Evolutionary conservation across 1,139 yeast genomes (phyloP).

Genomic region (Debaryomyces sp.): DNA sequence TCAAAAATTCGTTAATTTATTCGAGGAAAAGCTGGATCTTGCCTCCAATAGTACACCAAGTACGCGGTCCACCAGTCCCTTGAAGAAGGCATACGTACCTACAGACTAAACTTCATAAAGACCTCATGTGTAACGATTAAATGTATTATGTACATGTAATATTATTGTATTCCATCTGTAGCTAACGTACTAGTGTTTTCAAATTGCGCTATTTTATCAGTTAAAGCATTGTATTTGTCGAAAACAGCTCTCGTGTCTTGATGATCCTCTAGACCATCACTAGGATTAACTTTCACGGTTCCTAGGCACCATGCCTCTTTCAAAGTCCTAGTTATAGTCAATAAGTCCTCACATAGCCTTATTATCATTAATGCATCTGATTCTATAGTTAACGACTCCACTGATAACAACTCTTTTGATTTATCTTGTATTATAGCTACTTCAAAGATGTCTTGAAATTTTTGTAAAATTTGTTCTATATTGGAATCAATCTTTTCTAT

Average conservation of each 20-base stretch:
- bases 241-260: conserved; percentile 32
- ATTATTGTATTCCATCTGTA: conserved; percentile 4
- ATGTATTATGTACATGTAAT: conserved; percentile 7
- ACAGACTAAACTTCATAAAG: conserved; percentile 2
- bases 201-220: conserved; percentile 35
- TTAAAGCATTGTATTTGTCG: conserved; percentile 43
- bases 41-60: conserved; percentile 10
- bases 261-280: conserved; percentile 17
- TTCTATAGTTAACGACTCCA: conserved; percentile 58
- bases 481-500: conserved; percentile 45
- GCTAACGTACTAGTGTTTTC: not conserved
- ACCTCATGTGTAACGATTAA: conserved; percentile 9
- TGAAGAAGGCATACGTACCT: not conserved
- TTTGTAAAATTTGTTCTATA: conserved; percentile 45
- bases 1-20: conserved; percentile 48
- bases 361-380: conserved; percentile 54
- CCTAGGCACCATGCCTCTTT: conserved; percentile 63
- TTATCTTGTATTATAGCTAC: conserved; percentile 47
- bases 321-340: conserved; percentile 49
- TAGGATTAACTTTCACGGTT: conserved; percentile 41
- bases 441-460: conserved; percentile 49
- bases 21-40: conserved; percentile 40
- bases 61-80: conserved; percentile 12
- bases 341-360: conserved; percentile 54
- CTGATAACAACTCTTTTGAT: conserved; percentile 53